Conservation (phyloP, 1,284 basidiomycete species). For the Boletellus dicymbophilus region DNA sequence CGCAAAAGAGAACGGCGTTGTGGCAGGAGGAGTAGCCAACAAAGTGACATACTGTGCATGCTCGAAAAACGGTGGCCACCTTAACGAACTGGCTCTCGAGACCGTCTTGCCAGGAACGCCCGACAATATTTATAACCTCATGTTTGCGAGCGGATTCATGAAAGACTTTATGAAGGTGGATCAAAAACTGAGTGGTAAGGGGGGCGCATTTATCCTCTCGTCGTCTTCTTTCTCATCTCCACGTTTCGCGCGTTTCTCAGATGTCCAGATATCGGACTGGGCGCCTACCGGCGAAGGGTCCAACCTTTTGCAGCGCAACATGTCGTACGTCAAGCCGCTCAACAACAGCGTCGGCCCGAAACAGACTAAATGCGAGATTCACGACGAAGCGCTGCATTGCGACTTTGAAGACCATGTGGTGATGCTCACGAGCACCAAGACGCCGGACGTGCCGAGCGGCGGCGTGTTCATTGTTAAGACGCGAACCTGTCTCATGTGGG, state of each 20-base stretch:
- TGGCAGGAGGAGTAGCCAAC: slow-evolving; percentile 18
- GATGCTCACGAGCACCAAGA: slow-evolving; percentile 88
- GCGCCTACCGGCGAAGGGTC: slow-evolving; percentile 63
- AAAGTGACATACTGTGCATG: slow-evolving; percentile 79
- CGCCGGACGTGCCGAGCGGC: slow-evolving; percentile 94
- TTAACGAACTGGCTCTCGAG: slow-evolving; percentile 75
- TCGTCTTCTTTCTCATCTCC: background rate
- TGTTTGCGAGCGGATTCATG: slow-evolving; percentile 96
- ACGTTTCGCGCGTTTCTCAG: slow-evolving; percentile 41
- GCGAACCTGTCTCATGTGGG: slow-evolving; percentile 94
- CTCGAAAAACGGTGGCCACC: slow-evolving; percentile 73
- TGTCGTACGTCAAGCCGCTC: slow-evolving; percentile 96
- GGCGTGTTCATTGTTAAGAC: slow-evolving; percentile 94
- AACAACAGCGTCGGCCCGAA: slow-evolving; percentile 89
- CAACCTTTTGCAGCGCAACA: slow-evolving; percentile 77
- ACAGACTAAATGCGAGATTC: slow-evolving; percentile 93
- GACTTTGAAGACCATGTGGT: slow-evolving; percentile 87
- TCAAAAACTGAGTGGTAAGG: slow-evolving; percentile 90
- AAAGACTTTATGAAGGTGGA: slow-evolving; percentile 90
- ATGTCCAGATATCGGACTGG: slow-evolving; percentile 94
- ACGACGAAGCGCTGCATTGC: slow-evolving; percentile 80
- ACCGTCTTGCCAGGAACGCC: slow-evolving; percentile 85
- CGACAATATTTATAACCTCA: slow-evolving; percentile 94
- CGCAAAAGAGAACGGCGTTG: slow-evolving; percentile 6
- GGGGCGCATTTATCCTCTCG: too few relatives aligned